A percentile compares a stretch with the other conserved stretches of the same genome.
Evolutionary conservation across 1,139 yeast species (phyloP).

Genomic region (Blastobotrys malaysiensis): DNA sequence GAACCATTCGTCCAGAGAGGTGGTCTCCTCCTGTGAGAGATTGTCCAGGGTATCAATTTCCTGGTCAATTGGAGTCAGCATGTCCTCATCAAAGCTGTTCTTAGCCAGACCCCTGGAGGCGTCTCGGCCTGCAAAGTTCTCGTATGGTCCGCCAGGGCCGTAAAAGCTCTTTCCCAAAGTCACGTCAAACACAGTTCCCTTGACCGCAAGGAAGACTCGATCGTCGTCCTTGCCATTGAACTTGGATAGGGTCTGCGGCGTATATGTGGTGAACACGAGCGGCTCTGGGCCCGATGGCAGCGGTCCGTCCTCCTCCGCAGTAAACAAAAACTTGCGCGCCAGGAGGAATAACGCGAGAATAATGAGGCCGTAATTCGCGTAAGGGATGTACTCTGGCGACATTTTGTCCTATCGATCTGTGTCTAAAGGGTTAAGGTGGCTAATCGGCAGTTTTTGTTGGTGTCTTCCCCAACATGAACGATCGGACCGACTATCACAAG

Average conservation of each 20-base stretch:
- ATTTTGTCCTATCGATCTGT: neutral
- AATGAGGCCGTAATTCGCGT: conserved; percentile 5
- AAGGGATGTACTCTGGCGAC: conserved; percentile 5
- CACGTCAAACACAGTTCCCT: conserved; percentile 83
- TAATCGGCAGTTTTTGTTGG: neutral
- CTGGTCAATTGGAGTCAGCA: conserved; percentile 35
- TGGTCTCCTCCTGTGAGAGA: conserved; percentile 55
- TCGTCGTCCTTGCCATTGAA: conserved; percentile 76
- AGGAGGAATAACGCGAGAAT: conserved; percentile 12
- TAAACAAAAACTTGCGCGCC: conserved; percentile 14
- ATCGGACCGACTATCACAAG: neutral
- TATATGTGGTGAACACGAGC: conserved; percentile 70
- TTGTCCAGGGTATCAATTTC: conserved; percentile 71
- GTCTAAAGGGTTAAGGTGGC: neutral
- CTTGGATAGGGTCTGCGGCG: conserved; percentile 66
- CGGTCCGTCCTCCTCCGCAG: conserved; percentile 10
- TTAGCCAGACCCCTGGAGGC: conserved; percentile 91
- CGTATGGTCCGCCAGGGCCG: conserved; percentile 96
- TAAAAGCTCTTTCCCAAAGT: conserved; percentile 76
- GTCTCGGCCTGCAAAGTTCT: conserved; percentile 94
- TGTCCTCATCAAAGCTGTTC: conserved; percentile 68
- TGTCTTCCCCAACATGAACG: neutral
- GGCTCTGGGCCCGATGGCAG: conserved; percentile 41
- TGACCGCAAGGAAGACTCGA: conserved; percentile 75
- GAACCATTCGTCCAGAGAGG: conserved; percentile 78